These are phyloP conservation scores for Lactarius akahatsu DNA, from an alignment of 768 basidiomycete genomes.

Conservation along the genomic window DNA sequence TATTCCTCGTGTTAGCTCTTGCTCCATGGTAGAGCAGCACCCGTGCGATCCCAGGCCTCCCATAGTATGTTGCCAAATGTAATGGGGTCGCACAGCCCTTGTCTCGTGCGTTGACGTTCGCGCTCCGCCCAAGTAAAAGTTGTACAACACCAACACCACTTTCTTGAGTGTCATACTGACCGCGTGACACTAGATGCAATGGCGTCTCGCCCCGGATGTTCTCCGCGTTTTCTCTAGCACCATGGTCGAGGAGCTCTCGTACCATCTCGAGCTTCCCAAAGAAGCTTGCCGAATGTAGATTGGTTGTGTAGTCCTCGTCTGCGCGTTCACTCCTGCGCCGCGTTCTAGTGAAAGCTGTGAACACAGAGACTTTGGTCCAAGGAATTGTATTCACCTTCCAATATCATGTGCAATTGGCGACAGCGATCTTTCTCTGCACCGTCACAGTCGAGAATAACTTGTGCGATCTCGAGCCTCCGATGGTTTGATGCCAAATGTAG, in stretches of 20 bases:
- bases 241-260: background rate
- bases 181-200: background rate
- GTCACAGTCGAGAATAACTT: background rate
- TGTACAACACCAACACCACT: background rate
- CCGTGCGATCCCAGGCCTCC: background rate
- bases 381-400: background rate
- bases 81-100: background rate
- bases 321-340: background rate
- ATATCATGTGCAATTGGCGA: background rate
- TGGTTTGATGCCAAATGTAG: background rate
- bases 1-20: background rate
- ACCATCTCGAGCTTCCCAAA: background rate
- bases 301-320: background rate
- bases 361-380: background rate
- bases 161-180: background rate
- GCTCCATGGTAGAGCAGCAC: background rate
- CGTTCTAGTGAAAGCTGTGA: background rate
- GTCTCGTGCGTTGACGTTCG: background rate
- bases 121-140: background rate
- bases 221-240: background rate
- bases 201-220: conserved; percentile 1
- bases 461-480: background rate
- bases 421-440: background rate
- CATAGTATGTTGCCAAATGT: background rate
- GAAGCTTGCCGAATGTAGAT: background rate